phyloP scores from a whole-genome alignment of 192 early-diverging fungal genomes.

The Physocladia obscura region DNA sequence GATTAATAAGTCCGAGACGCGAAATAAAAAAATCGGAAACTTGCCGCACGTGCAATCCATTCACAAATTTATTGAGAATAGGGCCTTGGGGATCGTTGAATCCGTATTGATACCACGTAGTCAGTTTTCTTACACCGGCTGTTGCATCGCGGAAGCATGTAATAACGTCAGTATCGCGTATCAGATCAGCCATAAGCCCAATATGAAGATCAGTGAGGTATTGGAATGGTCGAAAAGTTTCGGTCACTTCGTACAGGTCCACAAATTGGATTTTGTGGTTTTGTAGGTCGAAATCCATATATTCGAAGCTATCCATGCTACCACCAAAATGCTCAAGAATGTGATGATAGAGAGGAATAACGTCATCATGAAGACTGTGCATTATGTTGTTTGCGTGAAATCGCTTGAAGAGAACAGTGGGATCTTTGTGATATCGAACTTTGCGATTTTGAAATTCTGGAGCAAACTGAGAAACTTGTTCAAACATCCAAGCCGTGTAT shows the following conservation, averaged over 20 bases:
- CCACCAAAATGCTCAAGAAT: slow-evolving; percentile 39
- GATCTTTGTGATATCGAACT: slow-evolving; percentile 44
- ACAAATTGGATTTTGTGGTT: slow-evolving; percentile 40
- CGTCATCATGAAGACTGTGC: slow-evolving; percentile 57
- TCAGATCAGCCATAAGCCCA: slow-evolving; percentile 32
- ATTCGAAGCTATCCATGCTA: not conserved
- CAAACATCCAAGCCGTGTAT: slow-evolving; percentile 38
- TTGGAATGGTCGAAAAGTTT: slow-evolving; percentile 45
- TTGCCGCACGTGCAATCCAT: slow-evolving; percentile 50
- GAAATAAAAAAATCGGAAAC: slow-evolving; percentile 43
- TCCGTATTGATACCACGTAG: slow-evolving; percentile 59
- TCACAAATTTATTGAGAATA: slow-evolving; percentile 37
- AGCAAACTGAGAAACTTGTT: slow-evolving; percentile 43
- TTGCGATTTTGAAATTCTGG: slow-evolving; percentile 35
- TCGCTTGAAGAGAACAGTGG: slow-evolving; percentile 44
- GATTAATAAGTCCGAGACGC: slow-evolving; percentile 36
- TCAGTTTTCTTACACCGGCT: slow-evolving; percentile 43
- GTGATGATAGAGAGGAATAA: slow-evolving; percentile 40
- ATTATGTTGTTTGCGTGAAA: slow-evolving; percentile 54
- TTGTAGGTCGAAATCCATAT: slow-evolving; percentile 36
- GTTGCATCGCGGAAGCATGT: slow-evolving; percentile 55
- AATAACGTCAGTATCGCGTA: slow-evolving; percentile 35
- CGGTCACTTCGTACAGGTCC: slow-evolving; percentile 38
- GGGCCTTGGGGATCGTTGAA: slow-evolving; percentile 50
- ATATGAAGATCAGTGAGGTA: slow-evolving; percentile 43